Conservation (phyloP, 2,329 filamentous ascomycete species). For the Pyrenophora tritici-repentis region DNA sequence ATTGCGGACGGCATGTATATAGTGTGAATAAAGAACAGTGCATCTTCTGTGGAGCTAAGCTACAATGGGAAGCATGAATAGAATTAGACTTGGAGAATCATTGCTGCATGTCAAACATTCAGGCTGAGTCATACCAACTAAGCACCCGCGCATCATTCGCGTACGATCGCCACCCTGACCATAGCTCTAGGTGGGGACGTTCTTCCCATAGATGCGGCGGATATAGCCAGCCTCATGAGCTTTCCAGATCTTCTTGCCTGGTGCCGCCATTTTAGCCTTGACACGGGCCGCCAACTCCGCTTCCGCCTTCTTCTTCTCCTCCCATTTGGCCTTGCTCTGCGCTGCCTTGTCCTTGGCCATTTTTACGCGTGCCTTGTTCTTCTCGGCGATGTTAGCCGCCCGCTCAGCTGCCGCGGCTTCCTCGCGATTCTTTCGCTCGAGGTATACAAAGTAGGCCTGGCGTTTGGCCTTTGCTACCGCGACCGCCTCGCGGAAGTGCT, state of each 20-base stretch:
- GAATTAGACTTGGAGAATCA: too few relatives aligned
- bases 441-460: neutral
- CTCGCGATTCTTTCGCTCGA: neutral
- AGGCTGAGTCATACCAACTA: too few relatives aligned
- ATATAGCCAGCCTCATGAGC: neutral
- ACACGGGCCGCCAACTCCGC: neutral
- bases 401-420: neutral
- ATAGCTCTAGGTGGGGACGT: neutral
- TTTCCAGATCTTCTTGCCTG: conserved; percentile 1
- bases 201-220: conserved; percentile 1
- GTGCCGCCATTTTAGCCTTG: neutral
- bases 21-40: too few relatives aligned
- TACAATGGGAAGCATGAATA: too few relatives aligned
- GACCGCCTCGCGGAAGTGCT: neutral
- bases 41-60: too few relatives aligned
- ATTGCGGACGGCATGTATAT: too few relatives aligned
- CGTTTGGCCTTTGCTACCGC: neutral
- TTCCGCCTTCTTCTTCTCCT: neutral
- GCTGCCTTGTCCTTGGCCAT: neutral
- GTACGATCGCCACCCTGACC: too few relatives aligned
- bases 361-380: neutral
- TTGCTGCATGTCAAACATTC: too few relatives aligned
- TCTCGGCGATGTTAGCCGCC: neutral
- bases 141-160: too few relatives aligned
- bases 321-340: neutral